A percentile compares a stretch with the other conserved stretches of the same genome.
Conservation (phyloP, 495 filamentous ascomycete species). For the Penicillium flavigenum region DNA sequence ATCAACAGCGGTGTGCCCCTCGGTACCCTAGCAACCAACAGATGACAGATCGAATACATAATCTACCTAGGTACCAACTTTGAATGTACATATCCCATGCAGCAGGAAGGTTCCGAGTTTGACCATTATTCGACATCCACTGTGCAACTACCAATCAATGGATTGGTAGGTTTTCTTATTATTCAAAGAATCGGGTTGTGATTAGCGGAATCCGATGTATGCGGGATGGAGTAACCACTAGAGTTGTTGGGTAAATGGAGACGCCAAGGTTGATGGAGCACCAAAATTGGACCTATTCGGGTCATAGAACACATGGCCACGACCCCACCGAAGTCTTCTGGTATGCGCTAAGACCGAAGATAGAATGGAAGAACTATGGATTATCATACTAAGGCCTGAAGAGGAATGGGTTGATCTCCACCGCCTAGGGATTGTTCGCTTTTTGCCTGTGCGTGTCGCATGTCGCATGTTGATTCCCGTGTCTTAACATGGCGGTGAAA, state of each 20-base stretch:
- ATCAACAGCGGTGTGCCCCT: conserved; percentile 24
- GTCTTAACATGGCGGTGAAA: conserved; percentile 2
- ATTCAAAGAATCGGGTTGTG: conserved; percentile 9
- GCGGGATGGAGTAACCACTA: conserved; percentile 5
- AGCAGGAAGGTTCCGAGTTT: neutral
- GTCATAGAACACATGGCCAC: conserved; percentile 30
- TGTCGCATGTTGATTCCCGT: conserved; percentile 3
- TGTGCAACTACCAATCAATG: conserved; percentile 14
- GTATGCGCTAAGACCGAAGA: conserved; percentile 30
- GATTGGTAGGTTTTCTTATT: conserved; percentile 17
- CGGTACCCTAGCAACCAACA: conserved; percentile 32
- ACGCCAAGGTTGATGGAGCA: neutral
- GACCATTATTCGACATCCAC: conserved; percentile 2
- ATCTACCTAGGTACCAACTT: neutral
- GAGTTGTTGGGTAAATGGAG: conserved; percentile 4
- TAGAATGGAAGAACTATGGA: conserved; percentile 22
- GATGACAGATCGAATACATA: conserved; percentile 27
- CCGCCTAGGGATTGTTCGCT: conserved; percentile 19
- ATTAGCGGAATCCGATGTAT: conserved; percentile 16
- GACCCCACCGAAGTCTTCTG: conserved; percentile 16
- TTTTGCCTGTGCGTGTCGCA: conserved; percentile 10
- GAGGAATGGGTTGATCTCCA: conserved; percentile 16
- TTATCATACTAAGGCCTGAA: conserved; percentile 11
- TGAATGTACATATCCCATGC: neutral
- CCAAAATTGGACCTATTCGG: conserved; percentile 17